These are phyloP conservation scores for Debaryomyces nepalensis DNA, from an alignment of 1,139 yeast genomes.

Conservation along the genomic window DNA sequence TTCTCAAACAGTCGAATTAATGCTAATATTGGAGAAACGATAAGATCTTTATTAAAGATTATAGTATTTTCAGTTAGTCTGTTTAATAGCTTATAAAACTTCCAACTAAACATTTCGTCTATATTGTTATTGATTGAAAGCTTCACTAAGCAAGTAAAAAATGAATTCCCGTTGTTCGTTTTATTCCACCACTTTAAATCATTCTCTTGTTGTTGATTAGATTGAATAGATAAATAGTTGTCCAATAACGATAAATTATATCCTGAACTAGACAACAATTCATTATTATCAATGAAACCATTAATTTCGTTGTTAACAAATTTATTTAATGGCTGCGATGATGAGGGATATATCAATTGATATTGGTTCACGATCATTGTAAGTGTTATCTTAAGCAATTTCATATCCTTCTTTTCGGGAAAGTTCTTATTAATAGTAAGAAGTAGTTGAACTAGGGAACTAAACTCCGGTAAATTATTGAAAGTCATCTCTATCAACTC, in stretches of 20 bases:
- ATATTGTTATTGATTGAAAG: slow-evolving; percentile 38
- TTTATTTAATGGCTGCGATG: slow-evolving; percentile 20
- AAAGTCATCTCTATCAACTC: slow-evolving; percentile 36
- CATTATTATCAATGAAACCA: slow-evolving; percentile 20
- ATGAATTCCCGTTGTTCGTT: slow-evolving; percentile 47
- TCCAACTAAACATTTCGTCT: slow-evolving; percentile 25
- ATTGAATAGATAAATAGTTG: slow-evolving; percentile 44
- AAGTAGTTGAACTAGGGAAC: slow-evolving; percentile 25
- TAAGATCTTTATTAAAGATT: slow-evolving; percentile 51
- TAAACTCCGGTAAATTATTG: slow-evolving; percentile 35
- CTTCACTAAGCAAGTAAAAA: slow-evolving; percentile 63
- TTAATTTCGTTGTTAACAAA: slow-evolving; percentile 26
- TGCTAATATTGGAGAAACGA: slow-evolving; percentile 50
- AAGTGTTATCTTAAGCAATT: slow-evolving; percentile 31
- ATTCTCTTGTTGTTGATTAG: slow-evolving; percentile 39
- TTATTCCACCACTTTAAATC: slow-evolving; percentile 71
- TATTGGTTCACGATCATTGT: slow-evolving; percentile 30
- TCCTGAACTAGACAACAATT: slow-evolving; percentile 38
- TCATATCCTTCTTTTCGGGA: slow-evolving; percentile 18
- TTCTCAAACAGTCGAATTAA: slow-evolving; percentile 44
- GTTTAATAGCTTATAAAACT: slow-evolving; percentile 29
- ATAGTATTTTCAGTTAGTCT: slow-evolving; percentile 29
- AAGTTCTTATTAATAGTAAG: slow-evolving; percentile 16
- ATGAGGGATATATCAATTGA: slow-evolving; percentile 26
- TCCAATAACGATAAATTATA: slow-evolving; percentile 61